Percentiles rank a stretch among this genome's conserved stretches.
Conservation (phyloP, 129 eudicot genomes). For the Flaveria robusta region DNA sequence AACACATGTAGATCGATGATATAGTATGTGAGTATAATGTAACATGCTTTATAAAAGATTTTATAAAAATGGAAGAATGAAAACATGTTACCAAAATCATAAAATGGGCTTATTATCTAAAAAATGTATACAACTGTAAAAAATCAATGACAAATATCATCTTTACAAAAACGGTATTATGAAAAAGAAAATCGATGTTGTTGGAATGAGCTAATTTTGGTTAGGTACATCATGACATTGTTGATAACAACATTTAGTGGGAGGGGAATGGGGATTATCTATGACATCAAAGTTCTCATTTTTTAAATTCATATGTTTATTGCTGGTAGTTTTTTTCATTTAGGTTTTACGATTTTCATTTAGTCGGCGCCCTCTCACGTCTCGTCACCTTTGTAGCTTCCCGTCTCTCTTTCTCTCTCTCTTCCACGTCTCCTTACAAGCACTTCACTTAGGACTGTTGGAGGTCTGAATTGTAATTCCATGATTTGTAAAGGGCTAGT, state of each 20-base stretch:
- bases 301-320: background rate
- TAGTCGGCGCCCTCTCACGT: no score
- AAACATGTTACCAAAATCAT: background rate
- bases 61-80: background rate
- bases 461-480: no score
- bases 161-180: background rate
- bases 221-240: slow-evolving; percentile 9
- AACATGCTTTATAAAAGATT: no score
- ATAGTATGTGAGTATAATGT: no score
- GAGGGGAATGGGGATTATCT: background rate
- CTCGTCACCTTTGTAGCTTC: no score
- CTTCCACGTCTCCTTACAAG: no score
- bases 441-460: no score
- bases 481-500: no score
- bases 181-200: background rate
- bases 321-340: background rate
- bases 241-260: background rate
- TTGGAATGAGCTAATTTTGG: background rate
- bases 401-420: no score
- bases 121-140: background rate
- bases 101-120: background rate
- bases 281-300: background rate
- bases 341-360: no score
- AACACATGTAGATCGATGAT: no score
- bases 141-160: background rate